Conservation (phyloP, 805 yeast species). For the Vanderwaltozyma polyspora region DNA sequence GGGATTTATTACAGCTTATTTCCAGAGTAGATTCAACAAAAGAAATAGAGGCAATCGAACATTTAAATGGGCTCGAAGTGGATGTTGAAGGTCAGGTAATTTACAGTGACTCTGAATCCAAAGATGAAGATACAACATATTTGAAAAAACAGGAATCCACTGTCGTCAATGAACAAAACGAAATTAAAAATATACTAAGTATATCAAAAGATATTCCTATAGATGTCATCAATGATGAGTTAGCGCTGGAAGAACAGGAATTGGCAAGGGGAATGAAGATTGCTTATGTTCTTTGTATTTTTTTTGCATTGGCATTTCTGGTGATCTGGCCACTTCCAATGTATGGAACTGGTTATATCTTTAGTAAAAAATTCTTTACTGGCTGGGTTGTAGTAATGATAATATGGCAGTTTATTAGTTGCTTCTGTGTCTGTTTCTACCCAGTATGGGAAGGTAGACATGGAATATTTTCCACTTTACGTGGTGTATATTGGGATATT, state of each 20-base stretch:
- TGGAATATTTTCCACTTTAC: constrained; percentile 48
- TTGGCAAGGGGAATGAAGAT: constrained; percentile 47
- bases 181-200: constrained; percentile 25
- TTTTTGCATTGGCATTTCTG: constrained; percentile 51
- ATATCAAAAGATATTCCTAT: constrained; percentile 22
- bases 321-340: constrained; percentile 91
- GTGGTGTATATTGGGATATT: constrained; percentile 81
- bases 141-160: constrained; percentile 1
- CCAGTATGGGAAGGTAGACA: constrained; percentile 69
- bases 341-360: constrained; percentile 72
- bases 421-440: constrained; percentile 48
- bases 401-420: constrained; percentile 68
- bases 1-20: constrained; percentile 49
- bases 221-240: constrained; percentile 13
- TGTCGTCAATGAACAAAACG: constrained; percentile 11
- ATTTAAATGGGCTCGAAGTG: constrained; percentile 8
- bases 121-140: too few species aligned
- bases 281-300: constrained; percentile 50
- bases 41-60: constrained; percentile 33
- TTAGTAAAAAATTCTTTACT: constrained; percentile 66
- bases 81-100: background rate
- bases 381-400: constrained; percentile 83
- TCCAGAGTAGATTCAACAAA: constrained; percentile 61
- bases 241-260: constrained; percentile 41
- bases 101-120: background rate